These are phyloP conservation scores for Fomes fomentarius DNA, from an alignment of 1,284 basidiomycete genomes.

Conservation along the genomic window DNA sequence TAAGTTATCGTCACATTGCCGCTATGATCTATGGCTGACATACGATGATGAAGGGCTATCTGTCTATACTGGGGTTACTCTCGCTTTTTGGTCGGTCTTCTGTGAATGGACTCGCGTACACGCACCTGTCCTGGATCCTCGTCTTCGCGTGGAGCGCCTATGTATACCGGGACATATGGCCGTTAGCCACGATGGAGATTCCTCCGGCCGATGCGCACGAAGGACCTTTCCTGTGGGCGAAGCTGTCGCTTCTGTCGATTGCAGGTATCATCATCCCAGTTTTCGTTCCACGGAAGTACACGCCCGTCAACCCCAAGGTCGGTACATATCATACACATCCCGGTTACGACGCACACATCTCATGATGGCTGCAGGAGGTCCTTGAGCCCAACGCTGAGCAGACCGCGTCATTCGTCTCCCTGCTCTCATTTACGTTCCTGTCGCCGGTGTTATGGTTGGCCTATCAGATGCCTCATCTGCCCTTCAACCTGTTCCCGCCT, in stretches of 20 bases:
- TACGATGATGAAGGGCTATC: slow-evolving; percentile 4
- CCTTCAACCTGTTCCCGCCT: slow-evolving; percentile 42
- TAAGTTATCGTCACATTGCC: neutral
- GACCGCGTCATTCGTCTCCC: slow-evolving; percentile 36
- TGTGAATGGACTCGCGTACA: neutral
- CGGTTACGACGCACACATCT: neutral
- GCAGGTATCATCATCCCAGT: slow-evolving; percentile 44
- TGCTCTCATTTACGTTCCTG: slow-evolving; percentile 36
- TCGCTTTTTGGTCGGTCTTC: neutral
- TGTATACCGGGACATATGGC: slow-evolving; percentile 65
- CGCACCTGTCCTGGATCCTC: slow-evolving; percentile 8
- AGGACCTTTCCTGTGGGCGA: slow-evolving; percentile 32
- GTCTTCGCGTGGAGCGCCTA: slow-evolving; percentile 35
- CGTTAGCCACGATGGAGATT: slow-evolving; percentile 52
- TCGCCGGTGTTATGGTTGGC: slow-evolving; percentile 36
- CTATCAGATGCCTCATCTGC: slow-evolving; percentile 33
- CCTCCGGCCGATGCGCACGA: slow-evolving; percentile 40
- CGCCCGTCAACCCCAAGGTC: slow-evolving; percentile 45
- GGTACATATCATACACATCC: slow-evolving; percentile 1
- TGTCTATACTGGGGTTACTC: neutral
- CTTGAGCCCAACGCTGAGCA: slow-evolving; percentile 38
- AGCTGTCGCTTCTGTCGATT: slow-evolving; percentile 39
- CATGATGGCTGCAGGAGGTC: slow-evolving; percentile 24
- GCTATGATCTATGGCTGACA: neutral
- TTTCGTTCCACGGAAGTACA: slow-evolving; percentile 43